phyloP scores from a whole-genome alignment of 257 asterid species.

The Paulownia fortunei region DNA sequence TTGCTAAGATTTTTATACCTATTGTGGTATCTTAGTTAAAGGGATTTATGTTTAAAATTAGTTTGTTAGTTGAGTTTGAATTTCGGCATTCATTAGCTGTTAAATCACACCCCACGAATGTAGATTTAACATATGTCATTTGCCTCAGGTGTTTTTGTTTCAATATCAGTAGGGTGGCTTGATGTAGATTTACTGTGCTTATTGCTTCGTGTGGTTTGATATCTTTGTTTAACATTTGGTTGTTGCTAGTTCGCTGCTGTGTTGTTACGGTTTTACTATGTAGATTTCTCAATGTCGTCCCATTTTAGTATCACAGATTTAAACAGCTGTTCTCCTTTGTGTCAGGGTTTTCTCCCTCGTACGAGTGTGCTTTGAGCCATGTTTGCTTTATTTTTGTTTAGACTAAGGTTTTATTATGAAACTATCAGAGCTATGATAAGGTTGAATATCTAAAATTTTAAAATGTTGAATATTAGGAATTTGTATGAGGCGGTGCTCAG shows the following conservation, averaged over 20 bases:
- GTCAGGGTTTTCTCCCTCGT: background rate
- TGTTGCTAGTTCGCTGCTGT: constrained; percentile 1
- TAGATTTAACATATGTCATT: background rate
- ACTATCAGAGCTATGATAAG: background rate
- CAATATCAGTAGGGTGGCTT: background rate
- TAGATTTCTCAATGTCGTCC: background rate
- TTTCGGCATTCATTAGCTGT: background rate
- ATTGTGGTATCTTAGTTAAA: background rate
- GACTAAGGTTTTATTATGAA: background rate
- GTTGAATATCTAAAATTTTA: background rate
- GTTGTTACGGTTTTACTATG: background rate
- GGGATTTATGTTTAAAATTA: background rate
- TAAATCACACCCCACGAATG: background rate
- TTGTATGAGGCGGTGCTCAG: background rate
- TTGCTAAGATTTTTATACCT: background rate
- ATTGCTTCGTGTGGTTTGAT: background rate
- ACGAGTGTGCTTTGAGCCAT: background rate
- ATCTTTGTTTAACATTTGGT: background rate
- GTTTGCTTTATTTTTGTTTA: background rate
- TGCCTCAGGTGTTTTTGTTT: background rate
- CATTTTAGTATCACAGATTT: background rate
- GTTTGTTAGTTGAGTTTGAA: constrained; percentile 5
- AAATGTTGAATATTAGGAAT: background rate
- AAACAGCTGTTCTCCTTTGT: background rate
- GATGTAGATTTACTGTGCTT: background rate